These are phyloP conservation scores for Boletus barrowsii DNA, from an alignment of 768 basidiomycete genomes.

Conservation along the genomic window DNA sequence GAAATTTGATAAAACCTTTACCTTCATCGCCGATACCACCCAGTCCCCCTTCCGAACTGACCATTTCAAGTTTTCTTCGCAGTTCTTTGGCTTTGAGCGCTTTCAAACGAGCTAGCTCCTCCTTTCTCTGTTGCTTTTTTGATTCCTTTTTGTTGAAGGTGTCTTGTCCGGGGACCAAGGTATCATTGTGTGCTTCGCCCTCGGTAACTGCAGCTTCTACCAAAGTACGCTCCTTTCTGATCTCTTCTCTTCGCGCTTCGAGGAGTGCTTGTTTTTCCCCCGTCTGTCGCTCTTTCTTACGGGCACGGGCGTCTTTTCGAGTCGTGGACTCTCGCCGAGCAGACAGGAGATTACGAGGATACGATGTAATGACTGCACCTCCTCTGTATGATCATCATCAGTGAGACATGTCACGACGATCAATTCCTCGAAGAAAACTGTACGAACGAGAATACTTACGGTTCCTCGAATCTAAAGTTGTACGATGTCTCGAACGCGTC, in stretches of 20 bases:
- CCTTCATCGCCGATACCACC: constrained; percentile 28
- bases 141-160: constrained; percentile 51
- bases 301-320: constrained; percentile 81
- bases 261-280: constrained; percentile 62
- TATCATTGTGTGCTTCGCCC: constrained; percentile 61
- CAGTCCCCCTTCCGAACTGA: constrained; percentile 69
- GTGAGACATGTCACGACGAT: background rate
- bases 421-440: background rate
- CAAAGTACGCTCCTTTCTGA: constrained; percentile 64
- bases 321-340: constrained; percentile 73
- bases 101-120: constrained; percentile 80
- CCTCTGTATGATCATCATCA: constrained; percentile 41
- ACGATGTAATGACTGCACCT: constrained; percentile 61
- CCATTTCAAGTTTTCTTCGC: constrained; percentile 66
- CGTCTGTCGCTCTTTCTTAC: constrained; percentile 74
- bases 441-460: constrained; percentile 49
- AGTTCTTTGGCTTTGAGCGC: constrained; percentile 84
- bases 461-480: constrained; percentile 97
- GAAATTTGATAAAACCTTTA: constrained; percentile 1
- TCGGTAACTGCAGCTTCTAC: constrained; percentile 68
- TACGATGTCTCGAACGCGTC: constrained; percentile 95
- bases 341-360: constrained; percentile 70
- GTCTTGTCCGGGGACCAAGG: constrained; percentile 40
- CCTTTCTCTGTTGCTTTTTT: constrained; percentile 39
- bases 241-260: constrained; percentile 73